A percentile compares a stretch with the other conserved stretches of the same genome.
Evolutionary conservation across 1,139 yeast genomes (phyloP).

Genomic region (Sugiyamaella japonica): DNA sequence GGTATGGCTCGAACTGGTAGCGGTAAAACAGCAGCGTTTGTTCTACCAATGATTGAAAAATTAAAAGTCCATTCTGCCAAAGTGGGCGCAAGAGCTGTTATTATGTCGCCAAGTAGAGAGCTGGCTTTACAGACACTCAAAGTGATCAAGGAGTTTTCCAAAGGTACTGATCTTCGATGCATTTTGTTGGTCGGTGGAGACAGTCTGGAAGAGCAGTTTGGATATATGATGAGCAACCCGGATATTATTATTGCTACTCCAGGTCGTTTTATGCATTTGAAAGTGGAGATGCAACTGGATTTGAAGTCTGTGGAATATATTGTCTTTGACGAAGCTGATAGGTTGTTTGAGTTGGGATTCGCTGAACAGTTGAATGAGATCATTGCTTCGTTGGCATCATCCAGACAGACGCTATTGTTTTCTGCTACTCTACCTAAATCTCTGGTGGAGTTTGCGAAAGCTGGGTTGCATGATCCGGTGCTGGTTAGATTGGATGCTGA

Average conservation of each 20-base stretch:
- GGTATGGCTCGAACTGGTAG: constrained; percentile 99
- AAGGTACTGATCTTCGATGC: constrained; percentile 79
- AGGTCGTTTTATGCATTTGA: constrained; percentile 92
- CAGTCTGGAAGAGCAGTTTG: constrained; percentile 91
- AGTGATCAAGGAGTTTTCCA: constrained; percentile 84
- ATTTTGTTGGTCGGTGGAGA: constrained; percentile 94
- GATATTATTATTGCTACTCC: constrained; percentile 97
- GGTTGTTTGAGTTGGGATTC: constrained; percentile 96
- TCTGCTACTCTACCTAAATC: constrained; percentile 94
- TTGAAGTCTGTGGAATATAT: constrained; percentile 81
- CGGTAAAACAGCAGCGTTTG: constrained; percentile 97
- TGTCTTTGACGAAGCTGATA: constrained; percentile 97
- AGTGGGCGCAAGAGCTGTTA: constrained; percentile 86
- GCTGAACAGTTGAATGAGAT: constrained; percentile 92
- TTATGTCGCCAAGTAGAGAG: constrained; percentile 91
- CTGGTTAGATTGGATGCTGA: constrained; percentile 92
- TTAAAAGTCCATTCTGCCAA: constrained; percentile 80
- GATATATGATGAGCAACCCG: constrained; percentile 89
- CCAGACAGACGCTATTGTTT: constrained; percentile 83
- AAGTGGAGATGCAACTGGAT: constrained; percentile 91
- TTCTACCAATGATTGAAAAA: constrained; percentile 87
- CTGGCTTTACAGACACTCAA: constrained; percentile 89
- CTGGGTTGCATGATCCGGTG: constrained; percentile 90
- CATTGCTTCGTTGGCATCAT: constrained; percentile 75
- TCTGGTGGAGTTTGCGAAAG: constrained; percentile 94